Evolutionary conservation across 805 yeast species (phyloP), one percentile per base, ranked within the genome.

Genomic region (Ogataea philodendri): DNA sequence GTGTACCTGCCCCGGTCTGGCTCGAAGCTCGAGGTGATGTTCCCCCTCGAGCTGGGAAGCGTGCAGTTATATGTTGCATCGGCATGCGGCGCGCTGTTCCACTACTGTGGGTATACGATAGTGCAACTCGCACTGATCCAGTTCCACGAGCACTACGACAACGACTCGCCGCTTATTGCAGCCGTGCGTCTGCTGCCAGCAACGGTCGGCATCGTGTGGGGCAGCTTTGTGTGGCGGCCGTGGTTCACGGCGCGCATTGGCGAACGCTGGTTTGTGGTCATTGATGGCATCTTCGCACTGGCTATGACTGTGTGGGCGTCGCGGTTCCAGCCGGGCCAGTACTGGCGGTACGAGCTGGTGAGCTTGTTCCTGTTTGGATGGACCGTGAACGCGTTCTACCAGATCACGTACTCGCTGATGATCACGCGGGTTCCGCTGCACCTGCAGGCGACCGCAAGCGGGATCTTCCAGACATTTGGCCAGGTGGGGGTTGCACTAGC

Each of bases 181-280:
- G 63, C 67, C 1, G 49, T 65, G 3, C 68, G 65, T 37, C 35
- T 55, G 2, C 39, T 67, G 1, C 69, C 72, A 2, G 16, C 59
- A 14, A 36, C 62, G 3, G 41, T 61, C 9, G 69, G 66, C 3
- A 33, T 61, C 35, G 26, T 47, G 3, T 3, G 54, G 7, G 62
- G 64, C 4, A 46, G 65, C 8, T 5, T 47, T 3, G 9, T 54
- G 3, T 59, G 39, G 22, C 32, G 37, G 4, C 37, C 29, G 5
- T 13, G 13, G 5, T 7, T 33, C 14, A 42, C n/a, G n/a, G n/a
- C 42, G 7, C 23, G 33, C 5, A 46, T 32, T 19, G 13, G 48
- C 40, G 69, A 41, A 21, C 42, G 40, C 41, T 52, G 23, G 42
- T 39, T 8, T 30, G 44, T 22, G 26, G 46, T 36, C 6, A 47